phyloP scores from a whole-genome alignment of 1,139 yeast species.

The Pichia sp. region DNA sequence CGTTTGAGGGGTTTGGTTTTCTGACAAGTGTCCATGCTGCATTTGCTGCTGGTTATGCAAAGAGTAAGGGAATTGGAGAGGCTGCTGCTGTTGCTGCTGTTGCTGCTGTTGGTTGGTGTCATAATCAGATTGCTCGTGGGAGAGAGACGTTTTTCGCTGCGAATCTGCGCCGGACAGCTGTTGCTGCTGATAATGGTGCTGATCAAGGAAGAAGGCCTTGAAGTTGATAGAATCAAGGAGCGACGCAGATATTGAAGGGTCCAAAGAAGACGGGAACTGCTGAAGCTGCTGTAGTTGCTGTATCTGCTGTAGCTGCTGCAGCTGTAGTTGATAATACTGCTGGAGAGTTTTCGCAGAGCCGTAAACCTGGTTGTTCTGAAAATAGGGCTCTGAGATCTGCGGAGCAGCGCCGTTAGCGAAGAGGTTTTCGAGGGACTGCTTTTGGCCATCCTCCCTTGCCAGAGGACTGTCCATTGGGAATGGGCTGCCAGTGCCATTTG shows the following conservation, averaged over 20 bases:
- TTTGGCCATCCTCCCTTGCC: neutral
- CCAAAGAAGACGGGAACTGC: neutral
- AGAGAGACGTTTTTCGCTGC: neutral
- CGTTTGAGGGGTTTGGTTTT: neutral
- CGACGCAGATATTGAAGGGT: constrained; percentile 1
- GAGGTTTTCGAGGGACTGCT: neutral
- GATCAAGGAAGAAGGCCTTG: constrained; percentile 1
- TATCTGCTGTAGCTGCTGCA: constrained; percentile 2
- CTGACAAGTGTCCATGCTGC: neutral
- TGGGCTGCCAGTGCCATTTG: neutral
- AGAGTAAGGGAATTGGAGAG: neutral
- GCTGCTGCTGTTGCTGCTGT: neutral
- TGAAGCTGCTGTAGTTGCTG: constrained; percentile 9
- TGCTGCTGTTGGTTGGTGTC: neutral
- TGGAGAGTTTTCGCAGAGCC: neutral
- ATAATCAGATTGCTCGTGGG: neutral
- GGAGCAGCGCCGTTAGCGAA: neutral
- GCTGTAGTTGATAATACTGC: neutral
- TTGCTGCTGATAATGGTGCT: constrained; percentile 1
- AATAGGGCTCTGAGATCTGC: neutral
- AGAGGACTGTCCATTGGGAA: neutral
- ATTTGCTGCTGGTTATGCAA: constrained; percentile 6
- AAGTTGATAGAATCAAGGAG: neutral
- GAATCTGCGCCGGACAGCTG: neutral
- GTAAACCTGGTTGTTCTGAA: neutral